Evolutionary conservation across 306 rosid species (phyloP).

Genomic region (Rosa rugosa): DNA sequence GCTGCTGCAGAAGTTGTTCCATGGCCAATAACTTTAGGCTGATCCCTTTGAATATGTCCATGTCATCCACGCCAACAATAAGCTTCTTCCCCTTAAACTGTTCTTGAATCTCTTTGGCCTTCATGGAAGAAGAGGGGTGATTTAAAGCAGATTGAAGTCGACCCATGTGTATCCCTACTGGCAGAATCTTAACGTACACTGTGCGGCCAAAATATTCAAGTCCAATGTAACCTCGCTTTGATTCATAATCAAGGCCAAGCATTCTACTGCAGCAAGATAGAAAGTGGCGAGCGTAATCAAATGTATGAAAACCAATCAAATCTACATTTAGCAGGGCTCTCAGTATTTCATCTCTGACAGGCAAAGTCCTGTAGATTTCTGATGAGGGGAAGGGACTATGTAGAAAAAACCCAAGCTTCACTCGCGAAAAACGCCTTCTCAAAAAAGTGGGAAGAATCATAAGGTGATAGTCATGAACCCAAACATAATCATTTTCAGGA

Average conservation of each 20-base stretch:
- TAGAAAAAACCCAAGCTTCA: slow-evolving; percentile 84
- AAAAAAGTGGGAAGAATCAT: slow-evolving; percentile 91
- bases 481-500: slow-evolving; percentile 71
- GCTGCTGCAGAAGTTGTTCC: slow-evolving; percentile 63
- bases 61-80: slow-evolving; percentile 80
- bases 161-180: slow-evolving; percentile 85
- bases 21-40: slow-evolving; percentile 68
- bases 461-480: slow-evolving; percentile 97
- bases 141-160: slow-evolving; percentile 57
- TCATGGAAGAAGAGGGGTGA: slow-evolving; percentile 49
- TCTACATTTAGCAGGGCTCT: slow-evolving; percentile 73
- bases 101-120: slow-evolving; percentile 55
- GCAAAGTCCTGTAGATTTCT: slow-evolving; percentile 72
- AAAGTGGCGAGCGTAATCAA: slow-evolving; percentile 91
- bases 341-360: slow-evolving; percentile 79
- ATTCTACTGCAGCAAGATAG: slow-evolving; percentile 78
- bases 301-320: slow-evolving; percentile 84
- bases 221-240: slow-evolving; percentile 75
- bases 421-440: slow-evolving; percentile 51
- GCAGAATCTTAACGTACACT: slow-evolving; percentile 64
- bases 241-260: slow-evolving; percentile 75
- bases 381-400: slow-evolving; percentile 88
- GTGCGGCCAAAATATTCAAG: slow-evolving; percentile 86
- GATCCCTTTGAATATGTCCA: slow-evolving; percentile 85
- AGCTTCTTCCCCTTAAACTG: slow-evolving; percentile 57